phyloP scores from a whole-genome alignment of 1,284 basidiomycete genomes.

The Uromyces viciae-fabae region DNA sequence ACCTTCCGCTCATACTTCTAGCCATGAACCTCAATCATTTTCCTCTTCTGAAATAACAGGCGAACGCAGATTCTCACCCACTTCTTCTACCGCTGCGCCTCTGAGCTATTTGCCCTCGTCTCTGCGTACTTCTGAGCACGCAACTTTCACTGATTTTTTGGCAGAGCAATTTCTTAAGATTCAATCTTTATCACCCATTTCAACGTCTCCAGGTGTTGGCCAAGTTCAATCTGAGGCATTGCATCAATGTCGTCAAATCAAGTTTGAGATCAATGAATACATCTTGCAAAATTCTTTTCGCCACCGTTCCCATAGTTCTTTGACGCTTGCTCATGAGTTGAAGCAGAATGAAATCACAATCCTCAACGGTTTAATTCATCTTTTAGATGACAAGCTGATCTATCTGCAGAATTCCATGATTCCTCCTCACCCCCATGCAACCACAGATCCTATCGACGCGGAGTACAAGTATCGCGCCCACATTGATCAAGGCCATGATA shows the following conservation, averaged over 20 bases:
- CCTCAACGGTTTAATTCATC: slow-evolving; percentile 35
- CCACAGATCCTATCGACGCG: background rate
- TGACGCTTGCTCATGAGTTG: background rate
- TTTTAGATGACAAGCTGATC: slow-evolving; percentile 38
- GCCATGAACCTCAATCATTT: background rate
- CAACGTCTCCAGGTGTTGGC: slow-evolving; percentile 17
- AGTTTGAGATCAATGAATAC: slow-evolving; percentile 35
- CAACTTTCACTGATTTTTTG: slow-evolving; percentile 31
- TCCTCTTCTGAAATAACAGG: too few relatives aligned
- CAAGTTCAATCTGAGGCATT: slow-evolving; percentile 6
- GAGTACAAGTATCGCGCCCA: background rate
- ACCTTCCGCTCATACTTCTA: background rate
- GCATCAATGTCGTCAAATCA: slow-evolving; percentile 31
- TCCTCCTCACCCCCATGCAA: background rate
- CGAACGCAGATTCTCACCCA: background rate
- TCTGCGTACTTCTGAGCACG: background rate
- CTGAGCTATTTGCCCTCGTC: slow-evolving; percentile 28
- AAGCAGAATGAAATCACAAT: slow-evolving; percentile 36
- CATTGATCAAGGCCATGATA: background rate
- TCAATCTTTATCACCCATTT: slow-evolving; percentile 32
- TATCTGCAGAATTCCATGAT: background rate
- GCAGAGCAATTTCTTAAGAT: slow-evolving; percentile 42
- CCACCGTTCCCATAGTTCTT: slow-evolving; percentile 5
- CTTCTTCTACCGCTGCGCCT: background rate
- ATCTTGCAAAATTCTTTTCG: slow-evolving; percentile 32